These are phyloP conservation scores for Citrus trifoliata DNA, from an alignment of 345 rosid genomes.

Conservation along the genomic window DNA sequence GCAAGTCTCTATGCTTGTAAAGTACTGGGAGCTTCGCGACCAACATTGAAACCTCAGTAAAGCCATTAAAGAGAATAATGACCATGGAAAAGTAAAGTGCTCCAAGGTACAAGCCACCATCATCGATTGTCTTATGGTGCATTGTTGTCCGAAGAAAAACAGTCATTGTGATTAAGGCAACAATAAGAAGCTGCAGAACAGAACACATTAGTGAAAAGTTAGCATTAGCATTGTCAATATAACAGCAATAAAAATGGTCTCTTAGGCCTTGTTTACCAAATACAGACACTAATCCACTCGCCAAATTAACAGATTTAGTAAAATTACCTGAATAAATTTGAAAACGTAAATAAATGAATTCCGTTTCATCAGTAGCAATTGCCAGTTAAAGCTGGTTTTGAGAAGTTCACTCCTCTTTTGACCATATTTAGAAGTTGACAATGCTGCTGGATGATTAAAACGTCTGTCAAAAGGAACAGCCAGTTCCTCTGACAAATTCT, in stretches of 20 bases:
- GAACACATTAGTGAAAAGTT: constrained; percentile 15
- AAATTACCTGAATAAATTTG: constrained; percentile 85
- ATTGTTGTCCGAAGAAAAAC: constrained; percentile 86
- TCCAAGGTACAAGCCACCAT: constrained; percentile 87
- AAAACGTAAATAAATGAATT: constrained; percentile 90
- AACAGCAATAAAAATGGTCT: neutral
- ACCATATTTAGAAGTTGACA: constrained; percentile 72
- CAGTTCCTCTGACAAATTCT: constrained; percentile 55
- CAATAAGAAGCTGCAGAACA: constrained; percentile 78
- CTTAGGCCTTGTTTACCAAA: neutral
- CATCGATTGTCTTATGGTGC: constrained; percentile 79
- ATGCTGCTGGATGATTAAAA: constrained; percentile 89
- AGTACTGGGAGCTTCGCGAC: constrained; percentile 94
- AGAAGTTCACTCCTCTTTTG: constrained; percentile 68
- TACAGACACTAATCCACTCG: neutral
- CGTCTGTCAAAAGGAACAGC: constrained; percentile 77
- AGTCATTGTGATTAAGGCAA: constrained; percentile 93
- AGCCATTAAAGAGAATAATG: constrained; percentile 95
- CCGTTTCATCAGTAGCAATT: constrained; percentile 81
- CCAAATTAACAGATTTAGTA: neutral
- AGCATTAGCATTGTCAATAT: neutral
- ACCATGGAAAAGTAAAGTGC: constrained; percentile 93
- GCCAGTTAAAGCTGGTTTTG: constrained; percentile 78
- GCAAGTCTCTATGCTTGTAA: constrained; percentile 94
- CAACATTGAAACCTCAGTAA: constrained; percentile 96